Evolutionary conservation across 1,139 yeast genomes (phyloP), one percentile per base, ranked within the genome.

Genomic region (Taphrina flavorubra): DNA sequence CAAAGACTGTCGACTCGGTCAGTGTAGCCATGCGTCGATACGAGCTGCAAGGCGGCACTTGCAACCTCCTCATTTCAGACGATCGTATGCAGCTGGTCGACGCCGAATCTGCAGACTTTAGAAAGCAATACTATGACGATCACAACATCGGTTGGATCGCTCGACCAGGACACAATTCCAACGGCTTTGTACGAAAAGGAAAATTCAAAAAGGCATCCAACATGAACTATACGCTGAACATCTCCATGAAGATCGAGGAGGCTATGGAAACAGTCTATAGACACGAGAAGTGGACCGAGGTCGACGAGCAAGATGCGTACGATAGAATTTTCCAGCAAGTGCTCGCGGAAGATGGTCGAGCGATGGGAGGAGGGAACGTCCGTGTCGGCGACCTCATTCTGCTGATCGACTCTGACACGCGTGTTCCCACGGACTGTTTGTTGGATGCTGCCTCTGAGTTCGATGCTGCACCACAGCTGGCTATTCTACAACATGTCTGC

Each of bases 361-460:
- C 69, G 44, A 20, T 46, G 68, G 72, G 70, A 6, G 72, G 56
- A 8, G 71, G 72, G 6, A 65, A 70, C 60, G 66, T 70, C 42
- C 66, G 71, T 14, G 42, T 70, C 34, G 72, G 72, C n/a, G 72
- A 70, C 25, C 31, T 70, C 44, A 65, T 70, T 34, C 58, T 70
- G 34, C 65, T 70, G 51, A 60, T 70, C 51, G 71, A 70, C 39
- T 70, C 72, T 2, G 72, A 70, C 47, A 70, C 72, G 31, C 65
- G 72, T 14, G 69, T 70, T 11, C 71, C 72, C 8, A 67, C 59
- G 25, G 72, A 70, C 49, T 70, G 72, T 46, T 65, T 70, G 40
- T 53, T 70, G 14, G 72, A 70, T 31, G 72, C 72, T 13, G 72
- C 72, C 18, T 69, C 71, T 7, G 72, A 70, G 51, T 68, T 70